Base-by-base conservation (phyloP, 495 filamentous ascomycete species). In the Xylaria acuta region DNA sequence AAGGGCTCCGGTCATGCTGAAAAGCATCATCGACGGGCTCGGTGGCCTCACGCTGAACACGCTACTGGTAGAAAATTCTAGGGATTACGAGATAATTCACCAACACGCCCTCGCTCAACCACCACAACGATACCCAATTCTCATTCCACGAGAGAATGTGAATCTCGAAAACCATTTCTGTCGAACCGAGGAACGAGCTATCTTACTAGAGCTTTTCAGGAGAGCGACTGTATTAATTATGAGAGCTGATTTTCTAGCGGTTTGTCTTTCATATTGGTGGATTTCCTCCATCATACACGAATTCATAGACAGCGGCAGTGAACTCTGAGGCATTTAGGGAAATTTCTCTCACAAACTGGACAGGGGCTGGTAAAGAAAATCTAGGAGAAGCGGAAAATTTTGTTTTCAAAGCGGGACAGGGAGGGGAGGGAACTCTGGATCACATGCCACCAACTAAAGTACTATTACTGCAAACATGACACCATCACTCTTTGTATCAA, bases 401-500 rank as follows among this genome's bases (percentile, higher is more conserved):
- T 20, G 16, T 56, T 56, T 27, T 40, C 36, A 6, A 62, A n/a
- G n/a, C n/a, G n/a, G n/a, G n/a, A 27, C 16, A 6, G 43, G 41
- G 27, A 7, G 22, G 51, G 27, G 53, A 56, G 9, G 41, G 27
- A 20, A 49, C 14, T 5, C 8, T 18, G 25, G 25, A 30, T 30
- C 25, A 27, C 53, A 68, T 58, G 25, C 41, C 27, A 65, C 38
- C 27, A 45, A 49, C 63, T 65, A 5, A 64, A 16, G 32, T 30
- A 14, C 18, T 64, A 65, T 65, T 65, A 32, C 25, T 65, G 25
- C 27, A 30, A 36, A 64, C 12, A 64, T 30, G 38, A n/a, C 60
- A 64, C 60, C 12, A 64, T 67, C 64, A 36, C 32, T 67, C 64
- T 51, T 67, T 67, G 64, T 51, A 67, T 63, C 20, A n/a, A 43